These are phyloP conservation scores for Yarrowia deformans DNA, from an alignment of 805 yeast genomes.

Conservation along the genomic window DNA sequence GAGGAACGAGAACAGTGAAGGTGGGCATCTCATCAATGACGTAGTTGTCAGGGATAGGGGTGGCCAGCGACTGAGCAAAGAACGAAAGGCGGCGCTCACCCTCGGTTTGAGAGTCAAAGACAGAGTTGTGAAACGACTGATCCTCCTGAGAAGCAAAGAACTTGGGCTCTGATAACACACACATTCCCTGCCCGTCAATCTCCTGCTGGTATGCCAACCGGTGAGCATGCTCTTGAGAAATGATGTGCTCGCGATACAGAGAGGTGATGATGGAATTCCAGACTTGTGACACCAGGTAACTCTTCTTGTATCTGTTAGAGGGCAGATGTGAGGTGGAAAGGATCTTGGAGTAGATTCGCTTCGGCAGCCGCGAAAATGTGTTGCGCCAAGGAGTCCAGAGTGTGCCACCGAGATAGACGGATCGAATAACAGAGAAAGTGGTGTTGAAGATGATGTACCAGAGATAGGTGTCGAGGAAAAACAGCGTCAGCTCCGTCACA, in stretches of 20 bases:
- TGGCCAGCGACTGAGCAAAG: conserved; percentile 87
- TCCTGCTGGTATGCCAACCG: conserved; percentile 64
- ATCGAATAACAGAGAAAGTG: conserved; percentile 94
- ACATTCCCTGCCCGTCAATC: conserved; percentile 53
- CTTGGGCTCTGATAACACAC: conserved; percentile 68
- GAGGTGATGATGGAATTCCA: conserved; percentile 88
- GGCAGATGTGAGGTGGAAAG: conserved; percentile 58
- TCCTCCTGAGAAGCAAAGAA: conserved; percentile 87
- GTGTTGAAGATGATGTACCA: conserved; percentile 98
- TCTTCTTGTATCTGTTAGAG: conserved; percentile 59
- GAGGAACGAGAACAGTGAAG: conserved; percentile 85
- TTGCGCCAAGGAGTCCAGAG: conserved; percentile 99
- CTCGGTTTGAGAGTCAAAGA: conserved; percentile 70
- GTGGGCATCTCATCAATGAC: conserved; percentile 76
- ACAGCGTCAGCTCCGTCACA: conserved; percentile 88
- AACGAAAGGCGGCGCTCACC: conserved; percentile 85
- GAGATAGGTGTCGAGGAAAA: conserved; percentile 98
- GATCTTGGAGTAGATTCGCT: conserved; percentile 85
- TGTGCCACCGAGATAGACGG: conserved; percentile 98
- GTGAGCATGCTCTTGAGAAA: conserved; percentile 76
- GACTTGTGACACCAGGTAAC: conserved; percentile 66
- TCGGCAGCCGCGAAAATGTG: conserved; percentile 95
- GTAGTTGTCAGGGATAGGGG: conserved; percentile 79
- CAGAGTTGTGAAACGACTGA: conserved; percentile 63
- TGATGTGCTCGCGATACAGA: conserved; percentile 80